A percentile compares a stretch with the other conserved stretches of the same genome.
These are phyloP conservation scores for Cercophora scortea DNA, from an alignment of 495 filamentous ascomycete genomes.

Conservation along the genomic window DNA sequence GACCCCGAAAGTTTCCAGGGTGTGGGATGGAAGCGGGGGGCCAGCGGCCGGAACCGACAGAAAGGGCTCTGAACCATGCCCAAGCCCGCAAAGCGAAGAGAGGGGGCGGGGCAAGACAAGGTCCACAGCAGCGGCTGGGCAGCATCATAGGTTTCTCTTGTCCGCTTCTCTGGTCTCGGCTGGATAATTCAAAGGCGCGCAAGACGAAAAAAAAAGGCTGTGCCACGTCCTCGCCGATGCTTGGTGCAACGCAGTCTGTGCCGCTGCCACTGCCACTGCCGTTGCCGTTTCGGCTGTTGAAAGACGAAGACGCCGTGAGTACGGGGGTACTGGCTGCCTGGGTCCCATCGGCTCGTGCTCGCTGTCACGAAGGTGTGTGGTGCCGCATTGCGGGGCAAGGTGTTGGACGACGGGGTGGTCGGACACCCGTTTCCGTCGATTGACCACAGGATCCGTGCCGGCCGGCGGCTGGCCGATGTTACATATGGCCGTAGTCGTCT, in stretches of 20 bases:
- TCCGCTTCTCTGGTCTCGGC: too few relatives aligned
- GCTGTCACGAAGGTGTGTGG: neutral
- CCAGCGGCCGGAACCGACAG: neutral
- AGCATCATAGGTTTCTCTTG: neutral
- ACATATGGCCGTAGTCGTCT: too few relatives aligned
- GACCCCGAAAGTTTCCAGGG: neutral
- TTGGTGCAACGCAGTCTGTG: too few relatives aligned
- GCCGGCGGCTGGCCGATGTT: too few relatives aligned
- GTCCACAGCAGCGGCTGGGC: neutral
- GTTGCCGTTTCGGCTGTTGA: too few relatives aligned
- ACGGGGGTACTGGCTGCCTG: neutral
- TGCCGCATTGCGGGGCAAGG: neutral
- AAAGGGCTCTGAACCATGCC: neutral
- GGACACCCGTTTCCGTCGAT: too few relatives aligned
- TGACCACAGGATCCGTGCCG: too few relatives aligned
- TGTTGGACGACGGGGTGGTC: neutral
- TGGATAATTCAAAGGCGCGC: too few relatives aligned
- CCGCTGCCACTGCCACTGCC: too few relatives aligned
- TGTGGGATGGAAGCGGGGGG: slow-evolving; percentile 1
- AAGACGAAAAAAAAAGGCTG: too few relatives aligned
- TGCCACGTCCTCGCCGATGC: too few relatives aligned
- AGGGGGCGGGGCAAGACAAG: neutral
- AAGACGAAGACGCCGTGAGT: neutral
- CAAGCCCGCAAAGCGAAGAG: neutral
- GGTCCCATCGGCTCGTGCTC: neutral